Percentiles rank a stretch among this genome's conserved stretches.
phyloP scores from a whole-genome alignment of 257 asterid genomes.

The Primulina eburnea region DNA sequence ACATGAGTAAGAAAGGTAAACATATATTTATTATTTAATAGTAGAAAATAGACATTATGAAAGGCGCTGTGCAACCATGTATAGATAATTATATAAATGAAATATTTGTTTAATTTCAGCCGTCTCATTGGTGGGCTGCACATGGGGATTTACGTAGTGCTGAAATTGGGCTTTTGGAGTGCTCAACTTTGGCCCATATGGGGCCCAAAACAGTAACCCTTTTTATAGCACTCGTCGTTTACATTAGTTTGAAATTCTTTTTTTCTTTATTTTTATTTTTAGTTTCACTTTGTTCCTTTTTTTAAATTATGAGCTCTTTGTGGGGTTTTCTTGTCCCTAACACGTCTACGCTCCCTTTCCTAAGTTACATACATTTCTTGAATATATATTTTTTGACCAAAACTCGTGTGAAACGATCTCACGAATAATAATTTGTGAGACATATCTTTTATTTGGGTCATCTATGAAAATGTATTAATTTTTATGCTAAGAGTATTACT shows the following conservation, averaged over 20 bases:
- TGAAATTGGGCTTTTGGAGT: conserved; percentile 27
- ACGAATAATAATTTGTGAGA: no score
- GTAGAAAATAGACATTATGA: no score
- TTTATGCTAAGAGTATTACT: no score
- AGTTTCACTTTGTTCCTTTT: conserved; percentile 9
- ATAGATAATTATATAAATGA: no score
- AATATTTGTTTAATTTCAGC: no score
- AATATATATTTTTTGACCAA: no score
- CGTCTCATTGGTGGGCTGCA: not conserved
- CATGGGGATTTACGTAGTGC: conserved; percentile 2
- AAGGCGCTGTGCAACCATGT: no score
- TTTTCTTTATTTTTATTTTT: not conserved
- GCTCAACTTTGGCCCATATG: conserved; percentile 20
- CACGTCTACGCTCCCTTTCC: no score
- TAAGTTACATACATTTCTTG: no score
- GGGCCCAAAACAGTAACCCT: conserved; percentile 9
- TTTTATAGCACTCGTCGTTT: not conserved
- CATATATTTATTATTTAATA: not conserved
- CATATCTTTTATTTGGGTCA: no score
- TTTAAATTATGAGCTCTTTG: not conserved
- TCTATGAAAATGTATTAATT: no score
- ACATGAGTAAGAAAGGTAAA: conserved; percentile 16
- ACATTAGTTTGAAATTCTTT: not conserved
- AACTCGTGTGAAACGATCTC: no score
- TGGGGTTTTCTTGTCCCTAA: conserved; percentile 5